These are phyloP conservation scores for Tylopilus subfusipes DNA, from an alignment of 768 basidiomycete species.

Conservation along the genomic window DNA sequence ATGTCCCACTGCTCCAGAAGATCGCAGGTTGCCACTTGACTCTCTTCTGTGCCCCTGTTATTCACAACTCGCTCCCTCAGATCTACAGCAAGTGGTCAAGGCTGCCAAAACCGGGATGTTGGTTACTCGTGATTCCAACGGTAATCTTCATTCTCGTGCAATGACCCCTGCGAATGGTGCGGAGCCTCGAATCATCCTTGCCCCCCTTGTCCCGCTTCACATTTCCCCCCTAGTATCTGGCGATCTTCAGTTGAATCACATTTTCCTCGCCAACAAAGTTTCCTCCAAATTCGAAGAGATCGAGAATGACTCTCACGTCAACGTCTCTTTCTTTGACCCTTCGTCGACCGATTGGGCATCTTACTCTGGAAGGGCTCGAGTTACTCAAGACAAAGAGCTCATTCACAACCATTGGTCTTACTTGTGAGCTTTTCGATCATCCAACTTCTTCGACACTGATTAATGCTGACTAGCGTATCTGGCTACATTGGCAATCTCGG, in stretches of 20 bases:
- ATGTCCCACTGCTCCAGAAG: slow-evolving; percentile 59
- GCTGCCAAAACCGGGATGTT: slow-evolving; percentile 70
- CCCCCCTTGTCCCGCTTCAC: not conserved
- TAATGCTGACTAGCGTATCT: slow-evolving; percentile 39
- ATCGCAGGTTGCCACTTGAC: slow-evolving; percentile 44
- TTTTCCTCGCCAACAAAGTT: slow-evolving; percentile 72
- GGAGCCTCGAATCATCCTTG: slow-evolving; percentile 19
- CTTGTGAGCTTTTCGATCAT: slow-evolving; percentile 33
- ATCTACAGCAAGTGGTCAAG: slow-evolving; percentile 62
- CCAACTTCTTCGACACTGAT: slow-evolving; percentile 1
- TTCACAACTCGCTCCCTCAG: slow-evolving; percentile 30
- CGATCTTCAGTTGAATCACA: slow-evolving; percentile 50
- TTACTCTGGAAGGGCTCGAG: slow-evolving; percentile 67
- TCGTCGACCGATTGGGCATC: slow-evolving; percentile 77
- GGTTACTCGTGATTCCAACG: slow-evolving; percentile 64
- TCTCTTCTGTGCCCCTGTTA: not conserved
- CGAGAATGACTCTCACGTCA: slow-evolving; percentile 70
- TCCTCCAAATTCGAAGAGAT: slow-evolving; percentile 77
- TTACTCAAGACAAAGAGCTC: slow-evolving; percentile 56
- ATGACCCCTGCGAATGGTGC: slow-evolving; percentile 73
- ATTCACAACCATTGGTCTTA: slow-evolving; percentile 67
- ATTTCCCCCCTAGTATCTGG: slow-evolving; percentile 34
- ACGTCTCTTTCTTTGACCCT: slow-evolving; percentile 73
- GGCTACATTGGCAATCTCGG: slow-evolving; percentile 88
- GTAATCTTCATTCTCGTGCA: slow-evolving; percentile 72